Conservation (phyloP, 176 grass and related monocot genomes). For the Carex myosuroides region DNA sequence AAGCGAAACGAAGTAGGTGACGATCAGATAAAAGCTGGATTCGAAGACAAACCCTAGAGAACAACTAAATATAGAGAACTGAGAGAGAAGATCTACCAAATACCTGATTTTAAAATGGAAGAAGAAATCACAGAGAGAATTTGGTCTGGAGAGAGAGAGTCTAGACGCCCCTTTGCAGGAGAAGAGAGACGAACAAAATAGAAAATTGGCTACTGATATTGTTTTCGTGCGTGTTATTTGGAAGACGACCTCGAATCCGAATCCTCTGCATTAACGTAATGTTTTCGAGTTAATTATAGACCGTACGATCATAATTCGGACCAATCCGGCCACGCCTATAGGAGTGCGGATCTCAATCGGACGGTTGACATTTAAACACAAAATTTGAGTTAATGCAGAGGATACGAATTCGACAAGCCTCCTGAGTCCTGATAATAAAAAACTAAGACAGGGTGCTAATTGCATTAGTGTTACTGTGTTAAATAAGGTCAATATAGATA, state of each 20-base stretch:
- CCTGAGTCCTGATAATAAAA: too few species aligned
- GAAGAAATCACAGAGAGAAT: neutral
- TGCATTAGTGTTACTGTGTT: too few species aligned
- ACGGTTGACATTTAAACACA: too few species aligned
- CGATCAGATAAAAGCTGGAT: neutral
- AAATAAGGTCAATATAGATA: too few species aligned
- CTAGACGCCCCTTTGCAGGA: constrained; percentile 25
- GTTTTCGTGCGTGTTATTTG: neutral
- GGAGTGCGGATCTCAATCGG: too few species aligned
- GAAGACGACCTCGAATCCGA: neutral
- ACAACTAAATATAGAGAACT: neutral
- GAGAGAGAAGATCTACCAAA: neutral
- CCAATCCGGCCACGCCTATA: too few species aligned
- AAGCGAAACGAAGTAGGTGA: neutral
- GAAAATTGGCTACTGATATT: neutral
- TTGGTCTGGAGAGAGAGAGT: neutral
- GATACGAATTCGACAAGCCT: too few species aligned
- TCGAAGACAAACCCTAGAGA: neutral
- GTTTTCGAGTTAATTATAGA: too few species aligned
- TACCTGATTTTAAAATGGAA: constrained; percentile 16
- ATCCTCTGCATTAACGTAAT: too few species aligned
- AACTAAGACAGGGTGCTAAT: too few species aligned
- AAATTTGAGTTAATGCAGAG: too few species aligned
- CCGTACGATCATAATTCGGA: too few species aligned
- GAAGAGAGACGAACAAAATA: neutral